Percentiles rank a stretch among this genome's conserved stretches.
Conservation (phyloP, 2,329 filamentous ascomycete species). For the Aschersonia sp. region DNA sequence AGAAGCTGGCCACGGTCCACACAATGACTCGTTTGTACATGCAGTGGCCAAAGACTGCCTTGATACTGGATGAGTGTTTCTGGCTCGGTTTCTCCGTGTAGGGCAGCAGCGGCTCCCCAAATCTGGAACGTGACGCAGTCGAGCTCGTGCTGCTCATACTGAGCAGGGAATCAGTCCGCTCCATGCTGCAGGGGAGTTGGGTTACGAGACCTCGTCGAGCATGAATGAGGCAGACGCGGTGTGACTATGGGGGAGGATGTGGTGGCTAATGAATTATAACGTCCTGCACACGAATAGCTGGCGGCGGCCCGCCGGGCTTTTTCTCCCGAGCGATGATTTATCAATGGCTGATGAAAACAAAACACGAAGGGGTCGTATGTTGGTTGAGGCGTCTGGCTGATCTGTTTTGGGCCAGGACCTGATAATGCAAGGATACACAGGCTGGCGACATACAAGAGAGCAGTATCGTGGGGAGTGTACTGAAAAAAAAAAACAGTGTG, state of each 20-base stretch:
- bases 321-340: too few relatives aligned
- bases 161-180: conserved; percentile 14
- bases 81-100: conserved; percentile 16
- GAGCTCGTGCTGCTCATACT: conserved; percentile 21
- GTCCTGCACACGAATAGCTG: not conserved
- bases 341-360: not conserved
- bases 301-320: too few relatives aligned
- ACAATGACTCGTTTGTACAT: conserved; percentile 37
- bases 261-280: not conserved
- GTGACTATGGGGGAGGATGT: not conserved
- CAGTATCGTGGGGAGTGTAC: not conserved
- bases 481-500: not conserved
- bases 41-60: conserved; percentile 33
- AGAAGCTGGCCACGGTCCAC: conserved; percentile 29
- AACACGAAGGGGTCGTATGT: not conserved
- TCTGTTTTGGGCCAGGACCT: not conserved
- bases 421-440: not conserved
- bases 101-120: conserved; percentile 18
- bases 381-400: not conserved
- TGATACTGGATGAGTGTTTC: conserved; percentile 25
- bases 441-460: not conserved
- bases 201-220: not conserved
- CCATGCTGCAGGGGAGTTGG: conserved; percentile 9
- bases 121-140: conserved; percentile 13
- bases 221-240: not conserved